phyloP scores from a whole-genome alignment of 331 rosid species.

The Rhamnella rubrinervis region DNA sequence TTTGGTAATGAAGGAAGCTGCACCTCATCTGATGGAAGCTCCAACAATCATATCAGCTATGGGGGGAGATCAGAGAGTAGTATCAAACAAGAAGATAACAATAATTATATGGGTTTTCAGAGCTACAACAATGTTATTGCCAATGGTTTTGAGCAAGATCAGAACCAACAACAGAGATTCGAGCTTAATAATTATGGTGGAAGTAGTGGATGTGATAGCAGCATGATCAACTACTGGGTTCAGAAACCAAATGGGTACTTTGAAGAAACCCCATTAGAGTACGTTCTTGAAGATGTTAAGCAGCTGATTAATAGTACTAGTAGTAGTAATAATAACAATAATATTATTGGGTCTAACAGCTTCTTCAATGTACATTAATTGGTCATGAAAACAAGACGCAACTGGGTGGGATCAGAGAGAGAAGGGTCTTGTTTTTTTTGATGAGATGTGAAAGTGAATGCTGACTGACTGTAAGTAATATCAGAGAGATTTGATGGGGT shows the following conservation, averaged over 20 bases:
- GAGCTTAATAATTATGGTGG: conserved; percentile 28
- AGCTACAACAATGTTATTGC: conserved; percentile 14
- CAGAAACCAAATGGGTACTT: conserved; percentile 32
- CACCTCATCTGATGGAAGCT: conserved; percentile 72
- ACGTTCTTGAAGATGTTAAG: conserved; percentile 48
- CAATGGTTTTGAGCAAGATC: conserved; percentile 30
- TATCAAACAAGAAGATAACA: conserved; percentile 52
- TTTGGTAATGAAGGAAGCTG: conserved; percentile 74
- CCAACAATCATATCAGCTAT: conserved; percentile 36
- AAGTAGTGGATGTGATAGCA: neutral
- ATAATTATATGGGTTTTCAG: conserved; percentile 21
- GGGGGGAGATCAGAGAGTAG: neutral
- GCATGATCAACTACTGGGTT: conserved; percentile 26
- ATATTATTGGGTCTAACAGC: conserved; percentile 24
- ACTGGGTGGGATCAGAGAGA: conserved; percentile 41
- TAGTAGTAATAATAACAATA: neutral
- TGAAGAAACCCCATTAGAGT: conserved; percentile 43
- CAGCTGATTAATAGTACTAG: conserved; percentile 36
- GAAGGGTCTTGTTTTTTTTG: conserved; percentile 38
- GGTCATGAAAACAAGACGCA: conserved; percentile 65
- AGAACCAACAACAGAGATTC: conserved; percentile 7
- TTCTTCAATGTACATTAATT: conserved; percentile 20
- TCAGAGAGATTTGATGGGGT: conserved; percentile 74
- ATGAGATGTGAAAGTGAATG: neutral
- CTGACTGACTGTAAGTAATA: conserved; percentile 53